Conservation (phyloP, 169 alveolate species). For the Plasmodium billcollinsi region DNA sequence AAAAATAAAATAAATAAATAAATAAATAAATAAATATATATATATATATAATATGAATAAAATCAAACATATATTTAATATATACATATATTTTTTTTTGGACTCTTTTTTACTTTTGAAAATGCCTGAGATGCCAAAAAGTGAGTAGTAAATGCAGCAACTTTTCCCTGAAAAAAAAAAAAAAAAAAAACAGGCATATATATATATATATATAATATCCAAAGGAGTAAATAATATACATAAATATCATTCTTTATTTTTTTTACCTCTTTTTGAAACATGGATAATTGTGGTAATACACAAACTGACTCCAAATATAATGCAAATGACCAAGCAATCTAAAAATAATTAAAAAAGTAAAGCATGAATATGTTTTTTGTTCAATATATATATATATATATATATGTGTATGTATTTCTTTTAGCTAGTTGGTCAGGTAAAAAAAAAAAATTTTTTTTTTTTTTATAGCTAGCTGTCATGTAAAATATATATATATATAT, state of each 20-base stretch:
- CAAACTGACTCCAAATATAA: constrained; percentile 93
- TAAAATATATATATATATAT: too few species aligned
- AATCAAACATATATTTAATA: too few species aligned
- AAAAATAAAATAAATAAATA: neutral
- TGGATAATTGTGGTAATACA: constrained; percentile 92
- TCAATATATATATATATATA: too few species aligned
- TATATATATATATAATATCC: neutral
- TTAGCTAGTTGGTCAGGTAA: too few species aligned
- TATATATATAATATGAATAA: neutral
- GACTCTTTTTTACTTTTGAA: constrained; percentile 79
- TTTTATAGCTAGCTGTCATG: too few species aligned
- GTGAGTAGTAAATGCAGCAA: constrained; percentile 93
- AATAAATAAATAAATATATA: constrained; percentile 3
- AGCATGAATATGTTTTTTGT: too few species aligned
- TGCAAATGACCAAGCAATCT: constrained; percentile 93
- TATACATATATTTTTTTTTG: neutral
- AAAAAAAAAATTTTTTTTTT: too few species aligned
- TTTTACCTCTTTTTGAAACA: constrained; percentile 92
- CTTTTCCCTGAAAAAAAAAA: constrained; percentile 86
- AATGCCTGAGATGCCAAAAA: constrained; percentile 95
- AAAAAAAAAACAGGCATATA: neutral
- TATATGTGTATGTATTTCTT: too few species aligned
- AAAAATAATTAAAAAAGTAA: neutral
- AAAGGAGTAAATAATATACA: neutral
- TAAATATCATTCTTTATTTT: constrained; percentile 25